Base-by-base conservation (phyloP, 768 basidiomycete species). In the Naganishia antarctica region DNA sequence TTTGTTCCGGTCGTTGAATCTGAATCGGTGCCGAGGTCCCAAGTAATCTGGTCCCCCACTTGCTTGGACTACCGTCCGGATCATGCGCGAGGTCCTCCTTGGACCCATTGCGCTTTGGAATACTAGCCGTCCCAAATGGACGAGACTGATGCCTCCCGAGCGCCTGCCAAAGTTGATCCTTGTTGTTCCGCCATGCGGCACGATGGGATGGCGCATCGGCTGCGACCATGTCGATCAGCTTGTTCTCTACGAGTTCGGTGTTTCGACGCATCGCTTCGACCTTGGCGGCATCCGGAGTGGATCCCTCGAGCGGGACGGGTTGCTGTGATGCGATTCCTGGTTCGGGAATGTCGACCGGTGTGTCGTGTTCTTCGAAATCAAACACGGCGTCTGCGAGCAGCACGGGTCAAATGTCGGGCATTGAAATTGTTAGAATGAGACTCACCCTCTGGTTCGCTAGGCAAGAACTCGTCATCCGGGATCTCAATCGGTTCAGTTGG, bases 351-450 rank as follows among this genome's bases (percentile, higher is more conserved):
- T 34, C 28, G 12, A 63, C 58, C 50, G 32, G 41, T 12, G 58
- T 26, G 26, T 78, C 75, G 60, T 75, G 73, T 31, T 75, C 63
- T 41, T 78, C 76, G 59, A 78, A 75, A 50, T 78, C 76, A 48
- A 78, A 78, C 13, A 78, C 74, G 60, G 58, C 64, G 29, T 65
- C 67, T 68, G 32, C 16, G 23, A 32, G 18, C 3, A n/a, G 34
- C 28, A 23, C 23, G 23, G 50, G 41, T 5, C 7, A 7, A 26
- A 9, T 40, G 18, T 29, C 40, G 13, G n/a, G 50, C 57, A n/a
- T 60, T 41, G 63, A 23, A 49, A 32, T 25, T 31, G 21, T 48
- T 47, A 53, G 46, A 15, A 13, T 64, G 65, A 34, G 70, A 50
- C 43, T 45, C 1, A 41, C 62, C 69, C 3, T 65, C 45, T 6